A percentile compares a stretch with the other conserved stretches of the same genome.
phyloP scores from a whole-genome alignment of 306 rosid genomes.

The Malus sieversii region DNA sequence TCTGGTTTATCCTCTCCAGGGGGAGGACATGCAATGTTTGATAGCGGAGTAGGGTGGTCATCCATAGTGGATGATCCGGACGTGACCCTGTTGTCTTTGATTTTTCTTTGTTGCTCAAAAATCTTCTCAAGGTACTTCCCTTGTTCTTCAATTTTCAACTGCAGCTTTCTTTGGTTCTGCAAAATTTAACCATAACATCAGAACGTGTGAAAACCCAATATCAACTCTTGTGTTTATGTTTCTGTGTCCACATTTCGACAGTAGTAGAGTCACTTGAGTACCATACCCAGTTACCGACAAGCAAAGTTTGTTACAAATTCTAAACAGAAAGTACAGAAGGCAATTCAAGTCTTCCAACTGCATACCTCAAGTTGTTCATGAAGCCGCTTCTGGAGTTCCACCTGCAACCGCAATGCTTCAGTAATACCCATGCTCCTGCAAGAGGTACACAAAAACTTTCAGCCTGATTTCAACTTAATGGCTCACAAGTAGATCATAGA shows the following conservation, averaged over 20 bases:
- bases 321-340: background rate
- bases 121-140: conserved; percentile 71
- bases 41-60: conserved; percentile 22
- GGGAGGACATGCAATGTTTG: conserved; percentile 18
- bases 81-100: conserved; percentile 41
- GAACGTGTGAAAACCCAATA: background rate
- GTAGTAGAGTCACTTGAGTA: background rate
- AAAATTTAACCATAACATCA: conserved; percentile 15
- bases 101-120: conserved; percentile 70
- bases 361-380: conserved; percentile 97
- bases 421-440: conserved; percentile 78
- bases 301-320: background rate
- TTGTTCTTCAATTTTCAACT: conserved; percentile 81
- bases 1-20: conserved; percentile 13
- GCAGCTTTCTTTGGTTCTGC: conserved; percentile 82
- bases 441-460: conserved; percentile 4
- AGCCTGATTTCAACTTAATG: conserved; percentile 1
- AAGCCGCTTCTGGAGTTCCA: conserved; percentile 96
- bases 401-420: conserved; percentile 85
- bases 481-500: background rate
- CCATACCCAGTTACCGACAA: background rate
- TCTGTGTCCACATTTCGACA: background rate
- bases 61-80: conserved; percentile 32
- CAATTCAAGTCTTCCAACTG: background rate
- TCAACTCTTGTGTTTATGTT: background rate